Base-by-base conservation (phyloP, 768 basidiomycete species). In the Boletus rubroflammeus region DNA sequence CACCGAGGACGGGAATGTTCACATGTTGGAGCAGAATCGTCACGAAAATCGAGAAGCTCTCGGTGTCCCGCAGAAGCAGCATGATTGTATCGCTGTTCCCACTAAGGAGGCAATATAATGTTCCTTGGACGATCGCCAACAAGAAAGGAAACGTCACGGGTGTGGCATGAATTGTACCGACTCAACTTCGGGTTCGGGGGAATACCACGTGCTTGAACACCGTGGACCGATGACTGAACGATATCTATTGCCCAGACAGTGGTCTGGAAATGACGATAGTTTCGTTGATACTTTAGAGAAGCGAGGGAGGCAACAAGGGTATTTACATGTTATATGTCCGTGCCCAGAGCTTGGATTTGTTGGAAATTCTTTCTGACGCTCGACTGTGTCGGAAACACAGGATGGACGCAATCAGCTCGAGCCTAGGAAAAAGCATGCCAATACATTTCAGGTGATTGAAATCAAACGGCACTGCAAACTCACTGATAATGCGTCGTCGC, bases 61-160 rank as follows among this genome's bases (percentile, higher is more conserved):
- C 14, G 15, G 31, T 42, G 47, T 41, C 39, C 26, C 44, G 47
- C 47, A 40, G 48, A 44, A 51, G 34, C 14, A 31, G 38, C 21
- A 36, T 48, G 21, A 23, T 41, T 34, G 26, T n/a, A 35, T 36
- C 19, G 6, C 25, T 26, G 31, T 35, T 23, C 34, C 36, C 29
- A 25, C 21, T 6, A 32, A 11, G 28, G 34, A 32, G 36, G 55
- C 32, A 19, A 42, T 38, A 17, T 29, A 28, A 28, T 32, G 38
- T 48, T 39, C 29, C n/a, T 25, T 42, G 35, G 47, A 42, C 42
- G 36, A 42, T 60, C 47, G 35, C 57, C 32, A 10, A 23, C 38
- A 26, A 34, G 36, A 45, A 39, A 21, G 29, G 23, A 41, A 42
- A 50, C 15, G 40, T 41, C 43, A 52, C 39, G 38, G 14, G 23